Evolutionary conservation across 768 basidiomycete species (phyloP), one percentile per base, ranked within the genome.

Genomic region (Termitomyces sp.): DNA sequence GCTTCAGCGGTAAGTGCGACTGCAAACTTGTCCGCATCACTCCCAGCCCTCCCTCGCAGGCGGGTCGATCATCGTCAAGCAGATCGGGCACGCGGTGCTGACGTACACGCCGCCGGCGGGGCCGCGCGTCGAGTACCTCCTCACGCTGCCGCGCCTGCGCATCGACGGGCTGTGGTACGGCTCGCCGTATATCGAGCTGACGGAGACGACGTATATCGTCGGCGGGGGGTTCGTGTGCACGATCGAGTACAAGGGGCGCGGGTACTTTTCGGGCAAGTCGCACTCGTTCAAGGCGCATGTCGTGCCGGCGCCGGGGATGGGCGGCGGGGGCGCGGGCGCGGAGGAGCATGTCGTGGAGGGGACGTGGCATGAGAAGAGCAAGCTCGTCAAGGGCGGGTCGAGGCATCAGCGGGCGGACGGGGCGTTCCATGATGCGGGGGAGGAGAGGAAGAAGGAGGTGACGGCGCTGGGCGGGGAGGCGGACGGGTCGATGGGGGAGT

Each of bases 221-320:
- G 75, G 81, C 52, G 75, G 73, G 31, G 72, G 74, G 13, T 71
- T 70, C 56, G 67, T 73, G 55, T 69, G 67, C n/a, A 63, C 80
- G 69, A 87, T 98, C 70, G 92, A 96, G 63, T 98, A 96, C 80
- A 93, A 94, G 69, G 96, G 95, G 71, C 93, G 92, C 68, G 96
- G 95, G 28, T 98, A 95, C 75, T 92, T 98, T 70, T 83, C 85
- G 36, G 95, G 96, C 55, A 95, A 94, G 70, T 85, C 92, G 4
- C 96, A 99, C 75, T 78, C 86, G 3, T 97, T 94, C 83, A 95
- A 94, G 71, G 93, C 96, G 10, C 78, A 78, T 1, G 70, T 93
- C n/a, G 69, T 79, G 0, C 82, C 82, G 12, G 56, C 62, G 20
- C 62, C 62, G 5, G 56, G 59, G 1, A 31, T 52, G 36, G 55